Evolutionary conservation across 2,329 filamentous ascomycete species (phyloP).

Genomic region (Ophiostoma montium): DNA sequence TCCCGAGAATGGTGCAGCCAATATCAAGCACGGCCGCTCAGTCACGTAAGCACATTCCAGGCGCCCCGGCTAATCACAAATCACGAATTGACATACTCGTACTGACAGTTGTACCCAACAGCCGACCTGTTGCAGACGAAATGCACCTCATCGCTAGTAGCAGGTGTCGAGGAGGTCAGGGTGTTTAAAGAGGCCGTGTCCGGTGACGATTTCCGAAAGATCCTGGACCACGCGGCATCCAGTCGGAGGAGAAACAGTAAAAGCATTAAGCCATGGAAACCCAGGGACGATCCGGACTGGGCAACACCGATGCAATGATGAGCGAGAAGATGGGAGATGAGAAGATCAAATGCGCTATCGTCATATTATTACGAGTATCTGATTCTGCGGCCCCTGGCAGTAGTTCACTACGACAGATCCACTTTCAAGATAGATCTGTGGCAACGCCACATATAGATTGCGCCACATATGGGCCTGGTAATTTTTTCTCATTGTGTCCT

Average conservation of each 20-base stretch:
- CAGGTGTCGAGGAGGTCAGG: slow-evolving; percentile 35
- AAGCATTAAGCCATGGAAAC: slow-evolving; percentile 44
- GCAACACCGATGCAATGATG: slow-evolving; percentile 17
- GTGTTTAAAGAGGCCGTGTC: slow-evolving; percentile 34
- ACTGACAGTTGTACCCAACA: slow-evolving; percentile 16
- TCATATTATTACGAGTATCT: too few relatives aligned
- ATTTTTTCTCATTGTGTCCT: slow-evolving; percentile 3
- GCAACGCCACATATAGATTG: background rate
- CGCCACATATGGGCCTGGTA: background rate
- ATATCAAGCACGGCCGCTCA: slow-evolving; percentile 32
- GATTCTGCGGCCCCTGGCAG: too few relatives aligned
- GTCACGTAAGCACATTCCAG: slow-evolving; percentile 28
- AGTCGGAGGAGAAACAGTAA: slow-evolving; percentile 40
- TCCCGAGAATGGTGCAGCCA: slow-evolving; percentile 37
- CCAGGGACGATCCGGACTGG: slow-evolving; percentile 47
- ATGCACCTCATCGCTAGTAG: slow-evolving; percentile 33
- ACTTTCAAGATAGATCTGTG: background rate
- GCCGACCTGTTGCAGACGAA: slow-evolving; percentile 34
- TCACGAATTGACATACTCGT: background rate
- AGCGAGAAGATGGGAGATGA: background rate
- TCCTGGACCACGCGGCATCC: slow-evolving; percentile 37
- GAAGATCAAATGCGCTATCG: background rate
- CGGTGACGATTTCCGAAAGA: slow-evolving; percentile 31
- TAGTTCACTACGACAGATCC: too few relatives aligned
- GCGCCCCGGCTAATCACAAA: background rate